Conservation (phyloP, 1,284 basidiomycete species). For the Trametes versicolor region DNA sequence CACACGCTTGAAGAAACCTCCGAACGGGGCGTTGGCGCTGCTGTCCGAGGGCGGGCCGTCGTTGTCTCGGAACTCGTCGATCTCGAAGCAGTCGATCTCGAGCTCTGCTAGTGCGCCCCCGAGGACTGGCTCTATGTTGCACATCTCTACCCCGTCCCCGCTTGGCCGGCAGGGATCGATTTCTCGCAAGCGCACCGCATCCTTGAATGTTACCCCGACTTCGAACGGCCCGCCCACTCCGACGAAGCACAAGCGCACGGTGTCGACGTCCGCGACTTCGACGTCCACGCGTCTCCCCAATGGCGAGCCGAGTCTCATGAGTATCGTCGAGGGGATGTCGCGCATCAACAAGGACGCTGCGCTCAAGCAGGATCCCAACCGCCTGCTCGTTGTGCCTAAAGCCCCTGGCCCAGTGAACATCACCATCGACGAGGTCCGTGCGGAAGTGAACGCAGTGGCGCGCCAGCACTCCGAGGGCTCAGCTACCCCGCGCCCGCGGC, state of each 20-base stretch:
- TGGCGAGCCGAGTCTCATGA: slow-evolving; percentile 63
- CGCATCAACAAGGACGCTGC: slow-evolving; percentile 48
- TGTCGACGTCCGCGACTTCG: slow-evolving; percentile 26
- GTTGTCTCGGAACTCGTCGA: slow-evolving; percentile 43
- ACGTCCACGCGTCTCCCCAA: slow-evolving; percentile 25
- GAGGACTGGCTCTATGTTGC: slow-evolving; percentile 14
- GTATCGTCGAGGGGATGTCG: slow-evolving; percentile 70
- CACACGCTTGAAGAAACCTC: slow-evolving; percentile 24
- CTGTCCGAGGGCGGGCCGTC: slow-evolving; percentile 28
- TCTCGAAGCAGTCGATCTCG: slow-evolving; percentile 42
- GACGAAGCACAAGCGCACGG: slow-evolving; percentile 30
- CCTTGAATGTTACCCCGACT: slow-evolving; percentile 26
- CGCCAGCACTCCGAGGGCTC: slow-evolving; percentile 17
- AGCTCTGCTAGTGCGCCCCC: slow-evolving; percentile 39
- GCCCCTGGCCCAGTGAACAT: slow-evolving; percentile 49
- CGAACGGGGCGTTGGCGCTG: slow-evolving; percentile 8
- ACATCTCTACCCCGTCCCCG: slow-evolving; percentile 9
- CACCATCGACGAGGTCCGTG: slow-evolving; percentile 23
- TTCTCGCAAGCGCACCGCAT: slow-evolving; percentile 33
- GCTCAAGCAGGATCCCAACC: slow-evolving; percentile 42
- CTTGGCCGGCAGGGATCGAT: slow-evolving; percentile 19
- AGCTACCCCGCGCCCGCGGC: slow-evolving; percentile 2
- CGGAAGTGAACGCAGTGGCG: slow-evolving; percentile 11
- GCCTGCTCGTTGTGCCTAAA: slow-evolving; percentile 44
- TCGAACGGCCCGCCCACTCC: slow-evolving; percentile 9